Evolutionary conservation across 495 filamentous ascomycete genomes (phyloP), one percentile per base, ranked within the genome.

Genomic region (Tuber microsphaerosporum): DNA sequence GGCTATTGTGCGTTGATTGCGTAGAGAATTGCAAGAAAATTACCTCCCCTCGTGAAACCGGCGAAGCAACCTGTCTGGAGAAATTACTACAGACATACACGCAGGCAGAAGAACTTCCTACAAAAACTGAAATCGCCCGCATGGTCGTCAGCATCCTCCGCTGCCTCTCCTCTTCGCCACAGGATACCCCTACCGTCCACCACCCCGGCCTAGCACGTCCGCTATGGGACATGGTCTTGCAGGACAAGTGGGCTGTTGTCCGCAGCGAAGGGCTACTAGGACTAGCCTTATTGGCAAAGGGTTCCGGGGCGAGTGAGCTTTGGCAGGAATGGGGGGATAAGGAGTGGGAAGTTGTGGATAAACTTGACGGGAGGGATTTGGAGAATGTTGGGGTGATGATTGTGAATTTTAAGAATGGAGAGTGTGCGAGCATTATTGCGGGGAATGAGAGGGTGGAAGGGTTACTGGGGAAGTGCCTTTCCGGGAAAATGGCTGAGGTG

Each of bases 231-330:
- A 90, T 94, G 84, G 85, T 91, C 48, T 87, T 86, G 9, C 92
- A 94, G 75, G 85, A 85, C 4, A 90, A 90, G 79, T 93, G 90
- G 85, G 90, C 91, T 0, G 86, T 90, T 37, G 85, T 94, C 22
- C 86, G 90, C 14, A 89, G 89, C 75, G 92, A 95, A 82, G 89
- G 89, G 0, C 89, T 91, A 85, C 93, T 94, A 81, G 89, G 90
- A 5, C 84, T 94, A 22, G 92, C 92, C 4, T 84, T 94, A 43
- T 91, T 94, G 88, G 87, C 88, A 14, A 85, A 84, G 37, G 84
- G 78, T 46, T 77, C 81, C 19, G 56, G 26, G 34, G 70, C 75
- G 2, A 71, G 73, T 45, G 43, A 70, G n/a, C 45, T 74, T 43
- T 81, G 79, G 75, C 56, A 72, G 22, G 79, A 71, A 48, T 75